phyloP scores from a whole-genome alignment of 805 yeast genomes.

The Schwanniomyces sp. region DNA sequence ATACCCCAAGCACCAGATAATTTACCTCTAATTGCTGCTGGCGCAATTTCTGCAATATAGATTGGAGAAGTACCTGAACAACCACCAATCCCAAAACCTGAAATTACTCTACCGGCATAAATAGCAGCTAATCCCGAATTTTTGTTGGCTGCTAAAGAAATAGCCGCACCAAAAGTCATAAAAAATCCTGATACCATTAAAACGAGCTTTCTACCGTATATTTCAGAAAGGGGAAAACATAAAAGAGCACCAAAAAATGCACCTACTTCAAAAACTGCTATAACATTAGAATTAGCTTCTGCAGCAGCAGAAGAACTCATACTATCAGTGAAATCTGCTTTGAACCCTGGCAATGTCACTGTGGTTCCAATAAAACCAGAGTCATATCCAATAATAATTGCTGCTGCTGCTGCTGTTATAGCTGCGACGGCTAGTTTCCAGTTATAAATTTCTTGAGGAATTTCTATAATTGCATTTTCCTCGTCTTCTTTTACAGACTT shows the following conservation, averaged over 20 bases:
- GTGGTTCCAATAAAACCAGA: constrained; percentile 57
- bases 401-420: constrained; percentile 47
- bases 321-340: constrained; percentile 39
- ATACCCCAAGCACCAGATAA: constrained; percentile 48
- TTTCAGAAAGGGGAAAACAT: constrained; percentile 43
- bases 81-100: constrained; percentile 56
- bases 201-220: constrained; percentile 39
- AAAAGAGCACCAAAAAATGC: constrained; percentile 48
- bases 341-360: constrained; percentile 43
- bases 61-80: constrained; percentile 51
- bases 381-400: constrained; percentile 55
- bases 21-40: constrained; percentile 46
- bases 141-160: constrained; percentile 33
- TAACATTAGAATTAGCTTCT: constrained; percentile 37
- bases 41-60: constrained; percentile 45
- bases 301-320: constrained; percentile 23
- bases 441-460: constrained; percentile 47
- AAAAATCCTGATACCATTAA: constrained; percentile 40
- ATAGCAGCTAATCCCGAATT: constrained; percentile 43
- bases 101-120: constrained; percentile 52
- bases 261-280: constrained; percentile 53
- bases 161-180: constrained; percentile 44
- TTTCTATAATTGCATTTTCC: constrained; percentile 3
- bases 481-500: constrained; percentile 6
- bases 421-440: constrained; percentile 43